phyloP scores from a whole-genome alignment of 164 flowering plant species.

The Nelumbo lutea region DNA sequence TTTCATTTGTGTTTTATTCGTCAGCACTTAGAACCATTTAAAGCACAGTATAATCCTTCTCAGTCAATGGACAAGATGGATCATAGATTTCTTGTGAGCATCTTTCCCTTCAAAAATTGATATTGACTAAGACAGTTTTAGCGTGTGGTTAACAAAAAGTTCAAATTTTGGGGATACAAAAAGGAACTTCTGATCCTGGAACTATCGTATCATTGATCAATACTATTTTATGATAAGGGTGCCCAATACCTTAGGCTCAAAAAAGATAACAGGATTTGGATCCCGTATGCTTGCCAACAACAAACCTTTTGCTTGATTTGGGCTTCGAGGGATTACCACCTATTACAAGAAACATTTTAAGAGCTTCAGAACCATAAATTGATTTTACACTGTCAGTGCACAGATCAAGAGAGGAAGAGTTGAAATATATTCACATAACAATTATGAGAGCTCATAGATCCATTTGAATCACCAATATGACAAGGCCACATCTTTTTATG shows the following conservation, averaged over 20 bases:
- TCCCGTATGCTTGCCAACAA: conserved; percentile 83
- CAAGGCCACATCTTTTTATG: not conserved
- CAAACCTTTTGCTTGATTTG: conserved; percentile 92
- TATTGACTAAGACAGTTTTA: not conserved
- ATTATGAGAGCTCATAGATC: not conserved
- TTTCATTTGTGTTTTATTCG: too few species aligned
- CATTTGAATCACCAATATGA: not conserved
- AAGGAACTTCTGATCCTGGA: not conserved
- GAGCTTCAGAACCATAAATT: not conserved
- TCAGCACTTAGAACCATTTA: too few species aligned
- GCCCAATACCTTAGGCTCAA: conserved; percentile 82
- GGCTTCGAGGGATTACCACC: conserved; percentile 98
- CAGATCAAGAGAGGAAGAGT: conserved; percentile 1
- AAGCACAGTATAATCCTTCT: too few species aligned
- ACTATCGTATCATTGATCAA: not conserved
- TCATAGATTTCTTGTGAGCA: too few species aligned
- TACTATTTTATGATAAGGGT: not conserved
- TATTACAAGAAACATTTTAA: conserved; percentile 13
- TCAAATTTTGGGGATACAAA: too few species aligned
- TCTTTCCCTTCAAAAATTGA: not conserved
- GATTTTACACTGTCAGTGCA: not conserved
- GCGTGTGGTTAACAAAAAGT: too few species aligned
- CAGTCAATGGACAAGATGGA: too few species aligned
- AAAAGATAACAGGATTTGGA: conserved; percentile 85
- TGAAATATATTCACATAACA: not conserved